These are phyloP conservation scores for Fusarium sp. DNA, from an alignment of 2,329 filamentous ascomycete species.

Conservation along the genomic window DNA sequence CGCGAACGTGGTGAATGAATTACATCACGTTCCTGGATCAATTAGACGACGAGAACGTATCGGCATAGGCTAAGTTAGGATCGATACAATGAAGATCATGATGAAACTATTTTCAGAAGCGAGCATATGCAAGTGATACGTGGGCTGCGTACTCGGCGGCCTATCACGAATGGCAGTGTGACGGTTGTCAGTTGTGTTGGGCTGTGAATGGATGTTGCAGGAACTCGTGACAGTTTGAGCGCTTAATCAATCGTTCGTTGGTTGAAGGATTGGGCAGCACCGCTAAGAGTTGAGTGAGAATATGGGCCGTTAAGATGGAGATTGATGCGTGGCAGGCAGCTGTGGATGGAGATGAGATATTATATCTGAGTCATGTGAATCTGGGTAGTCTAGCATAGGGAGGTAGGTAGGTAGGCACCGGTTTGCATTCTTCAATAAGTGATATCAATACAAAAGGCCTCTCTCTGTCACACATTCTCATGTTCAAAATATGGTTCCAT, in stretches of 20 bases:
- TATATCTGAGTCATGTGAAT: constrained; percentile 12
- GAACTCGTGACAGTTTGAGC: constrained; percentile 24
- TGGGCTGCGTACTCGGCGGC: constrained; percentile 4
- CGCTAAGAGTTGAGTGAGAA: constrained; percentile 18
- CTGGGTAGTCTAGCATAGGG: neutral
- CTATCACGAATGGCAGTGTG: constrained; percentile 15
- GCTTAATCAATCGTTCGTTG: constrained; percentile 21
- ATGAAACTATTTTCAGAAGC: constrained; percentile 23
- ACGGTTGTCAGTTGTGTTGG: constrained; percentile 27
- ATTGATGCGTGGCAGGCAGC: constrained; percentile 28
- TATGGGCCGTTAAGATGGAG: constrained; percentile 20
- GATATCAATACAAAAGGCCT: neutral
- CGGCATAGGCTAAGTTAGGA: constrained; percentile 26
- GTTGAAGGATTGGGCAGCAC: constrained; percentile 32
- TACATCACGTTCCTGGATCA: constrained; percentile 14
- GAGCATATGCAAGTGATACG: constrained; percentile 30
- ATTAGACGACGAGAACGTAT: constrained; percentile 28
- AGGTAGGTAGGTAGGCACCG: neutral
- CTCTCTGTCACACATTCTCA: constrained; percentile 4
- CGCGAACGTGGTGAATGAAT: constrained; percentile 5
- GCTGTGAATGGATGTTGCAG: constrained; percentile 22
- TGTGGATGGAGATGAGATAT: neutral
- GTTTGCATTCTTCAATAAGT: neutral
- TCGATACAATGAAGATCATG: constrained; percentile 28
- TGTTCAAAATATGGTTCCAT: constrained; percentile 6